Evolutionary conservation across 1,284 basidiomycete genomes (phyloP), one percentile per base, ranked within the genome.

Genomic region (Chalciporus piperatoides): DNA sequence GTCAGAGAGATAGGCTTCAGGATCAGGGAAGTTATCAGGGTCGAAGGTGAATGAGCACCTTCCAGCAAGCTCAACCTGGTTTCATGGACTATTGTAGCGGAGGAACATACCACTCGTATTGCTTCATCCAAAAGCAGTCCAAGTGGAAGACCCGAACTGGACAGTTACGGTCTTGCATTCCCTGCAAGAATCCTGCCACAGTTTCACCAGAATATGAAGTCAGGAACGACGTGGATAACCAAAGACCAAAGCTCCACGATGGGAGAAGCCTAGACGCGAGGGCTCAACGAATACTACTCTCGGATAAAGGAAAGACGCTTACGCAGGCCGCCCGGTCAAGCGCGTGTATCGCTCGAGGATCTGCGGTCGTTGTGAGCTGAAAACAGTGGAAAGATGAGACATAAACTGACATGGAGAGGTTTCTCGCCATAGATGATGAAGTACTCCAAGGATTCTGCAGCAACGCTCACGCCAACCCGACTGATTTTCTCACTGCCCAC

Each of bases 51-150:
- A 90, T 9, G 81, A 84, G 57, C 84, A 87, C 81, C 81, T 82
- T 23, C 8, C 11, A 28, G 32, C 24, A 17, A 44, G 32, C 25
- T 41, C 39, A 30, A 48, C 14, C 30, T 11, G 33, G 7, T 46
- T 10, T 19, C 32, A 21, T 42, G n/a, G 5, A 14, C 6, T 12
- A 27, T 10, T 6, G 27, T 48, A 43, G 27, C 8, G 27, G 8
- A 14, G 36, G 46, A 33, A 50, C 64, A 43, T 48, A 75, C 85
- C 85, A 87, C 67, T 86, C 81, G 63, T 86, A 87, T 62, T 83
- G 80, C 62, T 84, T 85, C 84, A 87, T 87, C 83, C 83, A 87
- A 71, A 87, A 89, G 61, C 85, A 88, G 61, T 90, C 86, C 38
- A 88, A 64, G 58, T 90, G 86, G 70, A 88, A 84, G 1, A 87